Conservation (phyloP, 495 filamentous ascomycete genomes). For the Tuber aestivum region DNA sequence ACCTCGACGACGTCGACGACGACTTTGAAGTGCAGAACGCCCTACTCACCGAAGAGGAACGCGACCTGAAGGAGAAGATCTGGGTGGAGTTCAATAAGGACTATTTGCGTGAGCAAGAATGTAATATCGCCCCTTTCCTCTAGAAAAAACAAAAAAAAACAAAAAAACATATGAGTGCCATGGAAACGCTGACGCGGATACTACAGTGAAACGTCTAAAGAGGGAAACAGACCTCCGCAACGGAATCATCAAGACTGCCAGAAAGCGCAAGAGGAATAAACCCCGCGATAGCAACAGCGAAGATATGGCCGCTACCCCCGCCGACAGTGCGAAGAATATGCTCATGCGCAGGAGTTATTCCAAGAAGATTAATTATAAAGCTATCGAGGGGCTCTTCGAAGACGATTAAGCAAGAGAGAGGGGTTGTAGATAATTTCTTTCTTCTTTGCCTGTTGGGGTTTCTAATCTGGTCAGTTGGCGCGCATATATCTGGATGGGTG, state of each 20-base stretch:
- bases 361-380: conserved; percentile 78
- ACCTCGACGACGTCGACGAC: conserved; percentile 64
- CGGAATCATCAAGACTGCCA: conserved; percentile 52
- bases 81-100: conserved; percentile 93
- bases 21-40: conserved; percentile 78
- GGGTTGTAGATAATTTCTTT: background rate
- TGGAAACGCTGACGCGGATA: conserved; percentile 42
- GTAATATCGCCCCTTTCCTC: conserved; percentile 50
- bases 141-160: too few species aligned
- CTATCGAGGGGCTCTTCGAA: conserved; percentile 55
- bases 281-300: conserved; percentile 56
- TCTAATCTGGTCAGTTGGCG: background rate
- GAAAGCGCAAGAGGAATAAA: conserved; percentile 50
- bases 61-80: conserved; percentile 72
- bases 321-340: conserved; percentile 69
- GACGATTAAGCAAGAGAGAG: conserved; percentile 26
- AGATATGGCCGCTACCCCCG: conserved; percentile 54
- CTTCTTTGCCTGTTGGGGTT: background rate
- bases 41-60: conserved; percentile 62
- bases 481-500: background rate
- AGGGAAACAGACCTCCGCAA: conserved; percentile 52
- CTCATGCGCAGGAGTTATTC: conserved; percentile 65
- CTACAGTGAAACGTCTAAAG: conserved; percentile 50
- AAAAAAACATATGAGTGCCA: background rate
- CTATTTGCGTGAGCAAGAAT: conserved; percentile 75